Conservation (phyloP, 768 basidiomycete species). For the Rhodotorula paludigena region DNA sequence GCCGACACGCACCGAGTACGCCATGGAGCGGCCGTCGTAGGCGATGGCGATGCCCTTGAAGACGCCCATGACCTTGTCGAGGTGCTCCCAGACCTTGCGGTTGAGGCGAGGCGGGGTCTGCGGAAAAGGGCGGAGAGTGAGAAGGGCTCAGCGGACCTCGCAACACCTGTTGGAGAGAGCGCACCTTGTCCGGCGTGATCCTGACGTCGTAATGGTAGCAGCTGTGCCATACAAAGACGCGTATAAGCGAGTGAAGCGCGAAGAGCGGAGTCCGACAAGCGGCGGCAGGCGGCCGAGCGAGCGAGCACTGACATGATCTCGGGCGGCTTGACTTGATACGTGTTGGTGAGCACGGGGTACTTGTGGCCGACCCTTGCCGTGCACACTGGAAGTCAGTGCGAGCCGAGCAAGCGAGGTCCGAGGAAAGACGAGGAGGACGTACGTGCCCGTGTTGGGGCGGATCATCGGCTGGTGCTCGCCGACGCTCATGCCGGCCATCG, state of each 20-base stretch:
- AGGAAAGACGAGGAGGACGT: background rate
- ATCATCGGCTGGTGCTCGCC: background rate
- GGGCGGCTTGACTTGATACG: constrained; percentile 3
- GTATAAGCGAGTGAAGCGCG: too few relatives aligned
- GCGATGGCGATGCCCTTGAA: background rate
- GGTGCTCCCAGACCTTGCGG: background rate
- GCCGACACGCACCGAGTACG: constrained; percentile 11
- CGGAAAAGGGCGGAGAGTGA: too few relatives aligned
- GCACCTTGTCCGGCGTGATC: background rate
- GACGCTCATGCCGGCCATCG: background rate
- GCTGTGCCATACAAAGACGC: too few relatives aligned
- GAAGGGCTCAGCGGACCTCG: too few relatives aligned
- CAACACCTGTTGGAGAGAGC: too few relatives aligned
- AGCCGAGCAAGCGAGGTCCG: background rate
- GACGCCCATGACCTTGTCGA: background rate
- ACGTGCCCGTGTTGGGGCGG: background rate
- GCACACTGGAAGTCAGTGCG: background rate
- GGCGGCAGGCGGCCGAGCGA: too few relatives aligned
- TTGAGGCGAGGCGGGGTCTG: constrained; percentile 5
- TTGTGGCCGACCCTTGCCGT: background rate
- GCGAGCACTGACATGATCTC: background rate
- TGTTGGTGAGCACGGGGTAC: constrained; percentile 2
- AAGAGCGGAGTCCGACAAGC: background rate
- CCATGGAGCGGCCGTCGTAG: constrained; percentile 12
- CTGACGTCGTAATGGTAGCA: constrained; percentile 15